These are phyloP conservation scores for Solanum bukasovii DNA, from an alignment of 257 asterid genomes.

Conservation along the genomic window DNA sequence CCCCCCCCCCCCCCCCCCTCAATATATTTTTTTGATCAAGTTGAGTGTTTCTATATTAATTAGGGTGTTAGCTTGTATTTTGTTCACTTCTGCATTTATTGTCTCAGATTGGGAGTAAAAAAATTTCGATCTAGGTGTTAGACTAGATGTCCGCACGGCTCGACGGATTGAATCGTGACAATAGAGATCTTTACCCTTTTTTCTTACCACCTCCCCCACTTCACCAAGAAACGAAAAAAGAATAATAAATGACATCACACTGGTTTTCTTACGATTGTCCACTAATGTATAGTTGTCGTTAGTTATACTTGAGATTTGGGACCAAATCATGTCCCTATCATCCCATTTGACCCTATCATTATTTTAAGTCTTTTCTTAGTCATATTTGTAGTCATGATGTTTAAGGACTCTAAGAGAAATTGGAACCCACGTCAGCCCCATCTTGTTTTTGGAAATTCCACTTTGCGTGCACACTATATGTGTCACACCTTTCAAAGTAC, in stretches of 20 bases:
- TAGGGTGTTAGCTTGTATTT: too few relatives aligned
- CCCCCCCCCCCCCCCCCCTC: too few relatives aligned
- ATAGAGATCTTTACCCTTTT: not conserved
- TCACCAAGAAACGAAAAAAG: not conserved
- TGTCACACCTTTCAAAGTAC: not conserved
- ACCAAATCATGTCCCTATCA: not conserved
- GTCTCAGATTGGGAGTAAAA: too few relatives aligned
- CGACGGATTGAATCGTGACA: too few relatives aligned
- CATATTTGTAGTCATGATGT: not conserved
- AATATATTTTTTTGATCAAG: too few relatives aligned
- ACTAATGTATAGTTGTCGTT: not conserved
- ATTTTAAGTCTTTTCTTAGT: not conserved
- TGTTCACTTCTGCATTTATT: too few relatives aligned
- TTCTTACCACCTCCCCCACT: not conserved
- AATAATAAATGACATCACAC: not conserved
- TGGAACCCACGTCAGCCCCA: not conserved
- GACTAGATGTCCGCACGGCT: too few relatives aligned
- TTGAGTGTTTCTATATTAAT: too few relatives aligned
- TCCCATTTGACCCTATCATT: not conserved
- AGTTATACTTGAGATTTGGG: not conserved
- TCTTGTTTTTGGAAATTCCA: not conserved
- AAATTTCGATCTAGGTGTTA: too few relatives aligned
- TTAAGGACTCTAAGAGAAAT: not conserved
- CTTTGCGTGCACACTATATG: not conserved
- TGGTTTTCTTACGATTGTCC: not conserved